phyloP scores from a whole-genome alignment of 371 early-diverging fungal genomes.

The Lichtheimia corymbifera region DNA sequence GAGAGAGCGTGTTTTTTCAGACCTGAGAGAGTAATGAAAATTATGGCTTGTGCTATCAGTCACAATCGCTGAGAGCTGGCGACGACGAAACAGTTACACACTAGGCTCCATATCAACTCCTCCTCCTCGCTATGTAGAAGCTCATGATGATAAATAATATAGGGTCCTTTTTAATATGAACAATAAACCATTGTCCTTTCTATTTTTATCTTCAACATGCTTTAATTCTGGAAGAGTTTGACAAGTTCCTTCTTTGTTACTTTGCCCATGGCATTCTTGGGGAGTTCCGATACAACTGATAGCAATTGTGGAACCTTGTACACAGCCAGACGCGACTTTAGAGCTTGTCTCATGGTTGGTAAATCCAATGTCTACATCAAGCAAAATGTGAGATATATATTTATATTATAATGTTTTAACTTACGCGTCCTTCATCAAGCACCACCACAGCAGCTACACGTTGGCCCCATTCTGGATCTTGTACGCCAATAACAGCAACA shows the following conservation, averaged over 20 bases:
- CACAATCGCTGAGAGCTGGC: too few relatives aligned
- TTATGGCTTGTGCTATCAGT: too few relatives aligned
- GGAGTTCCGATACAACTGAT: conserved; percentile 57
- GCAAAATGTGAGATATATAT: too few relatives aligned
- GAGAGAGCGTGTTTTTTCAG: neutral
- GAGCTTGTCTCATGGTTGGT: conserved; percentile 45
- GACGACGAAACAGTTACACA: too few relatives aligned
- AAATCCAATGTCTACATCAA: conserved; percentile 39
- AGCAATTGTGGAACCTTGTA: conserved; percentile 74
- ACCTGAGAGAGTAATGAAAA: too few relatives aligned
- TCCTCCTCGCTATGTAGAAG: too few relatives aligned
- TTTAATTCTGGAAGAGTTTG: too few relatives aligned
- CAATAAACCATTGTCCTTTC: too few relatives aligned
- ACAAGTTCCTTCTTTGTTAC: conserved; percentile 78
- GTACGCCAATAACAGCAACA: conserved; percentile 76
- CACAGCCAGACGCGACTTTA: conserved; percentile 63
- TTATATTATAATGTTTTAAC: neutral
- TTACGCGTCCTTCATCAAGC: conserved; percentile 24
- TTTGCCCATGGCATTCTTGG: conserved; percentile 90
- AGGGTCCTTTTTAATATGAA: too few relatives aligned
- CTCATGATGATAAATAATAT: too few relatives aligned
- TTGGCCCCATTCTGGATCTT: conserved; percentile 80
- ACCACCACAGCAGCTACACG: conserved; percentile 70
- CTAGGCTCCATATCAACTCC: too few relatives aligned
- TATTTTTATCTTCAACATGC: too few relatives aligned